Base-by-base conservation (phyloP, 768 basidiomycete genomes). In the Dioszegia crocea region DNA sequence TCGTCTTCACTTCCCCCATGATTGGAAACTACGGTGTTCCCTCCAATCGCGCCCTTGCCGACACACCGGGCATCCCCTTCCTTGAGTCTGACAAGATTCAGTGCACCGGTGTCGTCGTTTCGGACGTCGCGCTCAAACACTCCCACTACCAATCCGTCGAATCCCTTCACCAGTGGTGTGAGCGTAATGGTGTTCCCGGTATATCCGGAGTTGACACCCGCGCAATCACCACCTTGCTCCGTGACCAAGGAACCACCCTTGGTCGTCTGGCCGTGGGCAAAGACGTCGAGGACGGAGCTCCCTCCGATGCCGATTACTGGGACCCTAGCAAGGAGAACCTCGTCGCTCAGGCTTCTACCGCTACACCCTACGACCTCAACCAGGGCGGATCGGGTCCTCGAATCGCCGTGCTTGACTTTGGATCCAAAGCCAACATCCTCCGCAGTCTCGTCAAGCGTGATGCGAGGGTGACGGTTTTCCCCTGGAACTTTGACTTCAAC, bases 11-110 rank as follows among this genome's bases (percentile, higher is more conserved):
- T 43, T 88, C 93, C 0, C 96, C 96, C 10, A 84, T 99, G 78
- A 96, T 99, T 65, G 96, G 96, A 39, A 99, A 99, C 78, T 99
- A 99, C 72, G 96, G 96, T 54, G 91, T 99, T 9, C 96, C 96
- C 5, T 68, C 74, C 31, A 98, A 99, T 78, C 54, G 63, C 39
- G 64, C 75, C n/a, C 63, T 68, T 29, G n/a, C 65, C 16, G 81
- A 80, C 16, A 81, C 87, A 1, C 85, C 88, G 4, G 78, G 82
- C 38, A 83, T 96, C 74, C 75, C 76, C 1, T 79, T 88, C 50
- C 86, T 98, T 67, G 96, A 99, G 77, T 93, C 91, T 0, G 79
- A 85, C 61, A 83, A 84, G 60, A 87, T 99, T 38, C 91, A 98
- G 74, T 97, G 93, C 78, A 83, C 89, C 29, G 96, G 86, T 19